Percentiles rank a stretch among this genome's conserved stretches.
These are phyloP conservation scores for Trifolium subterraneum DNA, from an alignment of 306 rosid genomes.

Conservation along the genomic window DNA sequence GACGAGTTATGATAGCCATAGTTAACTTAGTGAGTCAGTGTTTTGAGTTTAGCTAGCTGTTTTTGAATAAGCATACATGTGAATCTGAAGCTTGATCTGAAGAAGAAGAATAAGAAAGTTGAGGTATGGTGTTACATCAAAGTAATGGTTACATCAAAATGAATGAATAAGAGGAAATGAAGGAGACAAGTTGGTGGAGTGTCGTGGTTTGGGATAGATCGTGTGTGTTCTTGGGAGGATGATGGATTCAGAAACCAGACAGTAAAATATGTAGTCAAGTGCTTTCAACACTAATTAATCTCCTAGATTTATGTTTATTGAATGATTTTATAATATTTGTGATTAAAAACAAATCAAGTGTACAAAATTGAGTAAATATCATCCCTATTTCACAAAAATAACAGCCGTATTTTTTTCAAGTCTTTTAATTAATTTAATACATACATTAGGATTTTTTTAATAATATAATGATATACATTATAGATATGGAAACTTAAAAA, in stretches of 20 bases:
- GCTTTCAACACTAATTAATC: neutral
- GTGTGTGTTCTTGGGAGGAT: neutral
- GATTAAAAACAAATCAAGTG: too few relatives aligned
- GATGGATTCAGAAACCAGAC: neutral
- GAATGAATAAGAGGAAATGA: neutral
- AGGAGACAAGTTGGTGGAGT: neutral
- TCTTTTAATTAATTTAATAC: too few relatives aligned
- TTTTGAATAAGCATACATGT: neutral
- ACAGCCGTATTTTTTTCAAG: too few relatives aligned
- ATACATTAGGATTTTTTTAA: too few relatives aligned
- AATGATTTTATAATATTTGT: too few relatives aligned
- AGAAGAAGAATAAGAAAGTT: neutral
- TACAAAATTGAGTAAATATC: too few relatives aligned
- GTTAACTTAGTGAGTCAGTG: neutral
- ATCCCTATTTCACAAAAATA: too few relatives aligned
- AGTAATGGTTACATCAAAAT: neutral
- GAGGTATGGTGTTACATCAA: neutral
- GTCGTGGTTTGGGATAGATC: neutral
- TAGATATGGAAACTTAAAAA: too few relatives aligned
- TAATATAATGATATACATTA: too few relatives aligned
- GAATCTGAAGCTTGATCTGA: neutral
- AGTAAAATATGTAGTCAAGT: neutral
- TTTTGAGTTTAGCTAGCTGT: neutral
- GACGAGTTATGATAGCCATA: conserved; percentile 75
- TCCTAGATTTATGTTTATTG: too few relatives aligned